A percentile compares a stretch with the other conserved stretches of the same genome.
Evolutionary conservation across 257 asterid species (phyloP).

Genomic region (Ballota nigra): DNA sequence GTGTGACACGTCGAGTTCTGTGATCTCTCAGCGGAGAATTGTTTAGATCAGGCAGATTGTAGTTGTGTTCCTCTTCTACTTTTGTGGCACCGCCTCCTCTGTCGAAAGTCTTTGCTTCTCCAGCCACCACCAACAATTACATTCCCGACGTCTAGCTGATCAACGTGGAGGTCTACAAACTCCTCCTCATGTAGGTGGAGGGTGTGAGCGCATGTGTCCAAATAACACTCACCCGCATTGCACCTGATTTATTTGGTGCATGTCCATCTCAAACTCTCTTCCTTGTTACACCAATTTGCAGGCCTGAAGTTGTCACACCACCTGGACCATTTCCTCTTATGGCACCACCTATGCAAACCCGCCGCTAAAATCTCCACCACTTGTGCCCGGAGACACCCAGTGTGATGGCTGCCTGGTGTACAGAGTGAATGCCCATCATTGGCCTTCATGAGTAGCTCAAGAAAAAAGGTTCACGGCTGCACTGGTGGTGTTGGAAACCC

Average conservation of each 20-base stretch:
- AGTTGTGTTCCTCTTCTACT: neutral
- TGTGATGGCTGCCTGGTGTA: no score
- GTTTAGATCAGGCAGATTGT: slow-evolving; percentile 22
- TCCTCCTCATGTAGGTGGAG: slow-evolving; percentile 38
- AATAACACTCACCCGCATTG: slow-evolving; percentile 23
- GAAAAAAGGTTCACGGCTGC: no score
- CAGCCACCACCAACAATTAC: neutral
- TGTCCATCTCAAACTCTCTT: neutral
- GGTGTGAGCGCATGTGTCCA: slow-evolving; percentile 44
- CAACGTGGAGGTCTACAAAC: slow-evolving; percentile 12
- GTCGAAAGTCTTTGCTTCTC: neutral
- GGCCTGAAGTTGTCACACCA: neutral
- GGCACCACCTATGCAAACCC: neutral
- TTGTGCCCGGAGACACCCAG: no score
- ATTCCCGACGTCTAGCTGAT: neutral
- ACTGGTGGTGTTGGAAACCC: neutral
- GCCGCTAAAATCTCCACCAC: neutral
- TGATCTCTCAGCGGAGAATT: neutral
- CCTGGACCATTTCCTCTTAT: neutral
- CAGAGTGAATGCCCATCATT: no score
- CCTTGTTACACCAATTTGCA: neutral
- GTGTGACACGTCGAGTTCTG: neutral
- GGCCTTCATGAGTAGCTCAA: no score
- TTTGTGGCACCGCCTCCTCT: neutral
- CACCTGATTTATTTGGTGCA: neutral